Evolutionary conservation across 2,329 filamentous ascomycete species (phyloP), one percentile per base, ranked within the genome.

Genomic region (Colletotrichum siamense): DNA sequence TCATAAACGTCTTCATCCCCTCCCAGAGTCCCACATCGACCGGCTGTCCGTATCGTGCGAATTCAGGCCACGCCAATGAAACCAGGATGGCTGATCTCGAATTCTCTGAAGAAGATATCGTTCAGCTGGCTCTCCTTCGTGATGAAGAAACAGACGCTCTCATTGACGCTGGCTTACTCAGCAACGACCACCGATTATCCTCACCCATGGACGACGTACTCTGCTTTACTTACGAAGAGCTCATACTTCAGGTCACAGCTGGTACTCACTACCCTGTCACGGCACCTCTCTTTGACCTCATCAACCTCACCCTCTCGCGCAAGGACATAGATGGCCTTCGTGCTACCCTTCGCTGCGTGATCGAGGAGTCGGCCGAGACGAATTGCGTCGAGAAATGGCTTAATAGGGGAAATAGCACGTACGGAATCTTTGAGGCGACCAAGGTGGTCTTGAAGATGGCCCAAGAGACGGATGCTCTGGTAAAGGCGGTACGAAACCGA

Each of bases 131-230:
- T 13, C 76, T 82, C 13, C 73, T 82, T 18, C 80, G 80, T 13
- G 80, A 82, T 68, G 80, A 82, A 22, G 82, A 82, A 52, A 78
- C 78, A 7, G 81, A 83, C 57, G 75, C 77, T 26, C 78, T 83
- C 28, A 79, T 82, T 13, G 68, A 77, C 10, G 77, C 75, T 26
- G 79, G 79, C 10, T 69, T 82, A 18, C 57, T 82, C 32, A 65
- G 59, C 61, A 69, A 79, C 15, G 78, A 80, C 12, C 65, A 74
- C 16, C 73, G 77, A 32, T 77, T 81, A 52, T 73, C 67, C 30
- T 68, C 77, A 2, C 80, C 80, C 0, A 66, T 82, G 4, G 74
- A 81, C 18, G 24, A 44, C 6, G 69, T 78, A n/a, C 22, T 80
- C 13, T 63, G 63, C 22, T 80, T 82, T 63, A 71, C 73, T 8